Evolutionary conservation across 371 early-diverging fungal species (phyloP), one percentile per base, ranked within the genome.

Genomic region (Syncephalis plumigaleata): DNA sequence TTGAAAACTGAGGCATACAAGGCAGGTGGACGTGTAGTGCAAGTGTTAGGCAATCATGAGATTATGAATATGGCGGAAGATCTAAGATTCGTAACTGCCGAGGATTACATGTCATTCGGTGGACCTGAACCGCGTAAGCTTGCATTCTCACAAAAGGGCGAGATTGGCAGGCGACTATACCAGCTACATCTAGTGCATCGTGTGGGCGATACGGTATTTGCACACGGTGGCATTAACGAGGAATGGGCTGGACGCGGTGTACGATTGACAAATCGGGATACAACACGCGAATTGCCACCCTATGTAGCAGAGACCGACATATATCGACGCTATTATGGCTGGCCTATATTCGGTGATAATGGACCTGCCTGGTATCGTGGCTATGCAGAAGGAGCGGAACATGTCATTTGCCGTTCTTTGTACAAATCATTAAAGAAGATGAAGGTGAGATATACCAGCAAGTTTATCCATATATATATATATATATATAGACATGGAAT

Each of bases 41-140:
- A 64, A 7, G 24, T 73, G n/a, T 49, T 75, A 11, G 73, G 74
- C 11, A 83, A 79, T 55, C 83, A 80, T 47, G 83, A 83, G 59
- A 63, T 84, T 15, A 84, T 84, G 84, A 86, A 86, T 52, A 53
- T 79, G 5, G 50, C 64, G 18, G 71, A 69, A 1, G 82, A 82
- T 50, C 69, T 68, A 61, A 67, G 82, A n/a, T 84, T 84, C 54
- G 87, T 86, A 1, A 64, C 70, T 27, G 52, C 58, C 0, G 71
- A 66, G 47, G 87, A 86, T 54, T 59, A 63, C 25, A 64, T 51
- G 17, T 68, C 73, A 0, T 82, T 84, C 63, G 87, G 83, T 3
- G 68, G 74, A 1, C 11, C 48, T 9, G 52, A 64, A 15, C 55
- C 57, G 20, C 75, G 83, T 3, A 58, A 55, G 20, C 44, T 61